A percentile compares a stretch with the other conserved stretches of the same genome.
Conservation (phyloP, 2,329 filamentous ascomycete genomes). For the Pseudopyricularia javanii region DNA sequence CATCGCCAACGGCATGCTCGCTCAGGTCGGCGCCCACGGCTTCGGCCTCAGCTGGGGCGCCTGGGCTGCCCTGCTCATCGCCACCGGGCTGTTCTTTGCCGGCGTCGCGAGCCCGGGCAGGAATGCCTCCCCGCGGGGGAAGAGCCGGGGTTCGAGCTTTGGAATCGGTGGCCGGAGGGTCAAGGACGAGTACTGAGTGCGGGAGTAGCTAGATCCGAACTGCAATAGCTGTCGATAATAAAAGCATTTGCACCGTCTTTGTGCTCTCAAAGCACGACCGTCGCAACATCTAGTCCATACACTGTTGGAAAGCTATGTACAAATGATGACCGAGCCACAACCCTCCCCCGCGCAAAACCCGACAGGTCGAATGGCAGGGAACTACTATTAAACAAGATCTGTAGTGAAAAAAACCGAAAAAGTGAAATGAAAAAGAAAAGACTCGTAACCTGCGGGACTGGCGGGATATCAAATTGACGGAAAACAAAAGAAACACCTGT, state of each 20-base stretch:
- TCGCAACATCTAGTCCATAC: too few species aligned
- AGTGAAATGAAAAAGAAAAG: not conserved
- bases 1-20: constrained; percentile 36
- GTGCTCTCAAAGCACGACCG: too few species aligned
- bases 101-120: constrained; percentile 43
- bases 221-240: too few species aligned
- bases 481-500: not conserved
- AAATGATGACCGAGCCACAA: too few species aligned
- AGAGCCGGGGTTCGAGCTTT: constrained; percentile 40
- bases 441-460: not conserved
- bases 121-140: constrained; percentile 31
- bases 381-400: too few species aligned
- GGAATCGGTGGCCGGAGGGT: constrained; percentile 34
- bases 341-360: too few species aligned
- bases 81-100: constrained; percentile 54
- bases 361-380: too few species aligned
- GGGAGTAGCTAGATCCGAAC: not conserved
- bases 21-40: constrained; percentile 52
- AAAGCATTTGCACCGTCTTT: not conserved
- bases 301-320: too few species aligned
- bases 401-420: not conserved
- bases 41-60: constrained; percentile 71
- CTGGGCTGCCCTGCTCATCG: constrained; percentile 52
- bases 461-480: not conserved
- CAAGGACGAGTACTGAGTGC: constrained; percentile 55